These are phyloP conservation scores for Malassezia slooffiae DNA, from an alignment of 1,284 basidiomycete genomes.

Conservation along the genomic window DNA sequence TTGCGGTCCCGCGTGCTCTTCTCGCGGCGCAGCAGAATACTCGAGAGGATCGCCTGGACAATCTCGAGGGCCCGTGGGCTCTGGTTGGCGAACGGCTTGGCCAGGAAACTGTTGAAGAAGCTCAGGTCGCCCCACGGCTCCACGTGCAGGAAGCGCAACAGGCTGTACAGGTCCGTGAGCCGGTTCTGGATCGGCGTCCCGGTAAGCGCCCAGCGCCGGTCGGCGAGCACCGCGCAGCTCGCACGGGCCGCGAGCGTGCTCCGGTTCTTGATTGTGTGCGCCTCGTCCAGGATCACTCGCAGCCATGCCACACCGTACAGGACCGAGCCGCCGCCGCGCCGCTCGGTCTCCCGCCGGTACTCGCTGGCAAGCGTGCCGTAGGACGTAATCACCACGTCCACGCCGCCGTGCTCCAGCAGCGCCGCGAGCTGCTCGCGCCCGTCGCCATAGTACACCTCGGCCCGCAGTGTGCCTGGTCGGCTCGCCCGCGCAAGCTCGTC, in stretches of 20 bases:
- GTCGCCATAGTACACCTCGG: conserved; percentile 64
- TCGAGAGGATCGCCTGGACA: conserved; percentile 39
- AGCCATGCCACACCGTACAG: conserved; percentile 41
- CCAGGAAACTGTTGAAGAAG: conserved; percentile 45
- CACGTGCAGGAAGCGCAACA: conserved; percentile 61
- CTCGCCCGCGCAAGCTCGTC: conserved; percentile 62
- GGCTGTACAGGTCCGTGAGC: conserved; percentile 70
- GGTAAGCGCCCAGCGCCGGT: conserved; percentile 80
- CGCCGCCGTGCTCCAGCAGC: conserved; percentile 51
- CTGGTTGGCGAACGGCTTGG: conserved; percentile 40
- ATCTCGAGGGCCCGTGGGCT: conserved; percentile 40
- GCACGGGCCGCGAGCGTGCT: conserved; percentile 81
- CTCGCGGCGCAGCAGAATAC: conserved; percentile 67
- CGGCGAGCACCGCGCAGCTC: conserved; percentile 68
- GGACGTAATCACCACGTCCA: conserved; percentile 73
- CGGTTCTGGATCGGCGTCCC: conserved; percentile 89
- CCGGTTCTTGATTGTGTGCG: conserved; percentile 87
- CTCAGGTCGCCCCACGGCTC: conserved; percentile 61
- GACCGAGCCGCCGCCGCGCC: conserved; percentile 18
- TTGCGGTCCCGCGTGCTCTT: conserved; percentile 79
- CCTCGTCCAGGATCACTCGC: conserved; percentile 58
- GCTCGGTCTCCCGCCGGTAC: conserved; percentile 27
- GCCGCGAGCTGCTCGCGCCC: conserved; percentile 64
- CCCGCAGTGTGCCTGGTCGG: conserved; percentile 54
- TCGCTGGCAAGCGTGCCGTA: conserved; percentile 55